Conservation (phyloP, 495 filamentous ascomycete species). For the Zalerion maritima region DNA sequence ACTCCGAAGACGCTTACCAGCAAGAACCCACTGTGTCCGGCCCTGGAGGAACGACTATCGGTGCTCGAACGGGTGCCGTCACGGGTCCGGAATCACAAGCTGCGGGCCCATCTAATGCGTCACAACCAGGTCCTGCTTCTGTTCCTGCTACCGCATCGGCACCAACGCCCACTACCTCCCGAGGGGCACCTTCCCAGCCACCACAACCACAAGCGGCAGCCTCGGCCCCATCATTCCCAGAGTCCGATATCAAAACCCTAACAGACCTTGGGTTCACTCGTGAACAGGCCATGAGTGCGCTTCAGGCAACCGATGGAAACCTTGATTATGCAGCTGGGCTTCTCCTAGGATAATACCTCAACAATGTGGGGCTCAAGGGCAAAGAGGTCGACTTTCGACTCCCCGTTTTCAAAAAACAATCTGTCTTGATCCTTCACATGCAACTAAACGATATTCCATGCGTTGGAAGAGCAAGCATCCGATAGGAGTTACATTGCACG, state of each 20-base stretch:
- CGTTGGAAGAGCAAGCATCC: too few relatives aligned
- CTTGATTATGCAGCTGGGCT: conserved; percentile 76
- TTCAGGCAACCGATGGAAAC: conserved; percentile 73
- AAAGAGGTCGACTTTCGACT: too few relatives aligned
- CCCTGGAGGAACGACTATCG: conserved; percentile 71
- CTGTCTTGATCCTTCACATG: too few relatives aligned
- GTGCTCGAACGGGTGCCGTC: conserved; percentile 71
- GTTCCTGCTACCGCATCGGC: conserved; percentile 20
- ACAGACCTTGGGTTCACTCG: conserved; percentile 66
- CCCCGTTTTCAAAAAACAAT: too few relatives aligned
- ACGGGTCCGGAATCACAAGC: conserved; percentile 34
- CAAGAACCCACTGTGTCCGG: conserved; percentile 79
- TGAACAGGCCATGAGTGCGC: conserved; percentile 60
- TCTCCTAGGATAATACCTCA: too few relatives aligned
- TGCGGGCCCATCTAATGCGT: conserved; percentile 14
- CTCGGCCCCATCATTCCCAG: conserved; percentile 30
- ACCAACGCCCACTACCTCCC: conserved; percentile 7
- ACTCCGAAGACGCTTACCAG: conserved; percentile 52
- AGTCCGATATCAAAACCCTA: conserved; percentile 53
- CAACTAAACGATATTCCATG: too few relatives aligned
- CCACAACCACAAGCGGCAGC: conserved; percentile 13
- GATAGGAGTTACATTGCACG: too few relatives aligned
- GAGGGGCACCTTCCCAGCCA: conserved; percentile 5
- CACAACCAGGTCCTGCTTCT: conserved; percentile 14
- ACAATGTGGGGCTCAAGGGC: too few relatives aligned